Conservation (phyloP, 345 rosid genomes). For the Orychophragmus violaceus region DNA sequence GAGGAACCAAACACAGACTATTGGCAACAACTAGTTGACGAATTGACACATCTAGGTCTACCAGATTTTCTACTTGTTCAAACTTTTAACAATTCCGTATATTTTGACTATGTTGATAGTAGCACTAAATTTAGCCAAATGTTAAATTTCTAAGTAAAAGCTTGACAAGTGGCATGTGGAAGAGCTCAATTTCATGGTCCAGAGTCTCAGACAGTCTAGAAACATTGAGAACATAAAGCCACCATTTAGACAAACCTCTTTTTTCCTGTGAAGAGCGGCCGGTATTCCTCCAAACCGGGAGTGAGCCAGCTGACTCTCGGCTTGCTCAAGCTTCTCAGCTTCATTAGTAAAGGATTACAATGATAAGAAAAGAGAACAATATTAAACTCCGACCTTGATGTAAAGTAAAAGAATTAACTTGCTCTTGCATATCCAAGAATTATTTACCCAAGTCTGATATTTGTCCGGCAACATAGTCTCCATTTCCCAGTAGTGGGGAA, state of each 20-base stretch:
- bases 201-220: neutral
- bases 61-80: neutral
- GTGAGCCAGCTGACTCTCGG: slow-evolving; percentile 87
- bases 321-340: slow-evolving; percentile 99
- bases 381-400: neutral
- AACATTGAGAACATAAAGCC: slow-evolving; percentile 4
- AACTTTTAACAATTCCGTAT: neutral
- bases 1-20: neutral
- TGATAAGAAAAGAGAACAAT: neutral
- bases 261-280: slow-evolving; percentile 65
- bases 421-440: slow-evolving; percentile 28
- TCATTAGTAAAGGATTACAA: slow-evolving; percentile 19
- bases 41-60: neutral
- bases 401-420: neutral
- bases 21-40: neutral
- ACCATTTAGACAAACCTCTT: slow-evolving; percentile 56
- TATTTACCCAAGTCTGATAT: slow-evolving; percentile 92
- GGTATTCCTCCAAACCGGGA: slow-evolving; percentile 68
- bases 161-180: neutral
- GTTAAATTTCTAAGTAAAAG: neutral
- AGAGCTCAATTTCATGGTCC: slow-evolving; percentile 1
- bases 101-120: neutral
- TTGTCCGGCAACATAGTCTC: slow-evolving; percentile 98
- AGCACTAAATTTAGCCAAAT: neutral
- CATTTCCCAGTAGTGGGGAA: slow-evolving; percentile 94